Percentiles rank a stretch among this genome's conserved stretches.
Evolutionary conservation across 306 rosid genomes (phyloP).

Genomic region (Vigna trinervia): DNA sequence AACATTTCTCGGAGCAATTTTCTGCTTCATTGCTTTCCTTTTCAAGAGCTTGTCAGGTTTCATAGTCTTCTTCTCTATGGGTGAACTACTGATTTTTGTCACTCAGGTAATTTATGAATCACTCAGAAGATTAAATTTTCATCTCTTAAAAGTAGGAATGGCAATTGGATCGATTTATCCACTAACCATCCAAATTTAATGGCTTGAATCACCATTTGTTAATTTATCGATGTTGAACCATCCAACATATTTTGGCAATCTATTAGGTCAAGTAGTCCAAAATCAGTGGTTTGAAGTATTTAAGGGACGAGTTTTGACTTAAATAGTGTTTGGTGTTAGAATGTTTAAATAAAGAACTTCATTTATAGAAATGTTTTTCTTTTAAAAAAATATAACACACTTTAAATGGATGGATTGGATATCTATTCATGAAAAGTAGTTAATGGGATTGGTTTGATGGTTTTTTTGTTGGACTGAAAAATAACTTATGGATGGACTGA

Average conservation of each 20-base stretch:
- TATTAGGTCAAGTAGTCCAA: not conserved
- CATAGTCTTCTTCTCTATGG: slow-evolving; percentile 69
- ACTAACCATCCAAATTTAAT: not conserved
- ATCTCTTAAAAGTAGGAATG: slow-evolving; percentile 11
- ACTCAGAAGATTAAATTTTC: slow-evolving; percentile 22
- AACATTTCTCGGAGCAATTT: slow-evolving; percentile 81
- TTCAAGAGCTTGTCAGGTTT: slow-evolving; percentile 67
- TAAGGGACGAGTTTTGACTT: not conserved
- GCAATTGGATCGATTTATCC: not conserved
- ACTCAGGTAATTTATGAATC: slow-evolving; percentile 68
- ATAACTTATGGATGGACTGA: too few relatives aligned
- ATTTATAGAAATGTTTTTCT: not conserved
- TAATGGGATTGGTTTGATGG: not conserved
- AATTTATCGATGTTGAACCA: not conserved
- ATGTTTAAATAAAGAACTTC: not conserved
- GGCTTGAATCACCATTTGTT: not conserved
- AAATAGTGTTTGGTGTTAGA: not conserved
- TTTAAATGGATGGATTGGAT: not conserved
- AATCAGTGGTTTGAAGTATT: not conserved
- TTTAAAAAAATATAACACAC: not conserved
- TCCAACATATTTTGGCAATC: not conserved
- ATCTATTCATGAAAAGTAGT: not conserved
- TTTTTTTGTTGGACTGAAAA: not conserved
- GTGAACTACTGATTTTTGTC: slow-evolving; percentile 88
- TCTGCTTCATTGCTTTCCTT: slow-evolving; percentile 85